Evolutionary conservation across 306 rosid genomes (phyloP).

Genomic region (Adenanthera pavonina): DNA sequence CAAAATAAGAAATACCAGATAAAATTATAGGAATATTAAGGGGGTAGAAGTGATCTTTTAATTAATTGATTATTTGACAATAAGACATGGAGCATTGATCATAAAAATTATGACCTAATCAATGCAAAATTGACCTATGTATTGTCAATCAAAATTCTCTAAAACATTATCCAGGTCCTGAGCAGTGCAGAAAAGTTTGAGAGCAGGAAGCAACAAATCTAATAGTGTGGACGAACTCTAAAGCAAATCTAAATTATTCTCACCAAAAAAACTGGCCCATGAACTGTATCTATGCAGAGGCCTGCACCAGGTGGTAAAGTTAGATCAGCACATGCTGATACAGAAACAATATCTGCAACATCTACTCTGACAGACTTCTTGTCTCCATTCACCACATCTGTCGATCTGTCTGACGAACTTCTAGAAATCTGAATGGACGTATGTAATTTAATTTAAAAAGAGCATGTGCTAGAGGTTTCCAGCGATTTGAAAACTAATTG

Average conservation of each 20-base stretch:
- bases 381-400: constrained; percentile 61
- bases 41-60: background rate
- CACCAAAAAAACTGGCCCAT: constrained; percentile 88
- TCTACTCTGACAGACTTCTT: constrained; percentile 74
- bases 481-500: constrained; percentile 21
- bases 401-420: constrained; percentile 61
- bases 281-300: constrained; percentile 83
- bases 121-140: constrained; percentile 19
- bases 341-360: constrained; percentile 88
- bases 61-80: constrained; percentile 5
- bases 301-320: constrained; percentile 99
- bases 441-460: constrained; percentile 23
- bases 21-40: background rate
- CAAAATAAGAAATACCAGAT: constrained; percentile 8
- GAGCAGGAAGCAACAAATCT: constrained; percentile 21
- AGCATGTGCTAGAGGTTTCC: constrained; percentile 32
- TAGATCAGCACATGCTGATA: constrained; percentile 93
- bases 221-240: constrained; percentile 12
- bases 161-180: background rate
- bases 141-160: constrained; percentile 28
- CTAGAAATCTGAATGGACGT: constrained; percentile 56
- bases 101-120: constrained; percentile 14
- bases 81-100: background rate
- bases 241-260: constrained; percentile 36
- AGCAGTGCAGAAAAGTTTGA: background rate